Base-by-base conservation (phyloP, 2,329 filamentous ascomycete species). In the Trichophyton simii region DNA sequence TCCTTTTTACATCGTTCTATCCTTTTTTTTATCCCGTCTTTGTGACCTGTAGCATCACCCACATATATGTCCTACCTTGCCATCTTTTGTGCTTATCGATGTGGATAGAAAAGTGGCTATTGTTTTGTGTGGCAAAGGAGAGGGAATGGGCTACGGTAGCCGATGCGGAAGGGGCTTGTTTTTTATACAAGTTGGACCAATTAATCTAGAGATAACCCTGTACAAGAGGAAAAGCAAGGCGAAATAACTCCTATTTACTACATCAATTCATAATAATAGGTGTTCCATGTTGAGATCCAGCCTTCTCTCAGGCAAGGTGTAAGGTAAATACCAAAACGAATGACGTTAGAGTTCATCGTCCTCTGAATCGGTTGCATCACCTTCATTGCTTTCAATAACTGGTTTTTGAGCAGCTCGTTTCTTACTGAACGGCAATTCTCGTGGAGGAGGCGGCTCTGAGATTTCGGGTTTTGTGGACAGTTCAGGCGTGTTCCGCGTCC, bases 401-500 rank as follows among this genome's bases (percentile, higher is more conserved):
- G 31, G 59, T 54, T 61, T 48, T 8, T 42, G 13, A 34, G 57
- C 59, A 28, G 28, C 58, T 15, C 61, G 20, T 48, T 61, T 61
- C 62, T 66, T 71, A 1, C 65, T 62, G 65, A 78, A 78, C 0
- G 77, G 76, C 18, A 79, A 66, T 54, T 75, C 72, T 63, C 76
- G 72, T 52, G 69, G 71, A 1, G 76, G 76, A 11, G 77, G 77
- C 15, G 71, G 69, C 11, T 66, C 62, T 22, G 67, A 31, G 28
- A 62, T 58, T 20, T 57, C 60, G 60, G 8, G 60, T 4, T 41
- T 42, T 46, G 28, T 54, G 42, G 41, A 34, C 57, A 8, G 34
- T 42, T 6, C 36, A 13, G 36, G 36, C 15, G 59, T 42, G 28
- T 31, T 48, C 11, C 59, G 48, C 4, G 38, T 52, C 34, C 15